Base-by-base conservation (phyloP, 2,329 filamentous ascomycete species). In the Rhynchosporium secalis region DNA sequence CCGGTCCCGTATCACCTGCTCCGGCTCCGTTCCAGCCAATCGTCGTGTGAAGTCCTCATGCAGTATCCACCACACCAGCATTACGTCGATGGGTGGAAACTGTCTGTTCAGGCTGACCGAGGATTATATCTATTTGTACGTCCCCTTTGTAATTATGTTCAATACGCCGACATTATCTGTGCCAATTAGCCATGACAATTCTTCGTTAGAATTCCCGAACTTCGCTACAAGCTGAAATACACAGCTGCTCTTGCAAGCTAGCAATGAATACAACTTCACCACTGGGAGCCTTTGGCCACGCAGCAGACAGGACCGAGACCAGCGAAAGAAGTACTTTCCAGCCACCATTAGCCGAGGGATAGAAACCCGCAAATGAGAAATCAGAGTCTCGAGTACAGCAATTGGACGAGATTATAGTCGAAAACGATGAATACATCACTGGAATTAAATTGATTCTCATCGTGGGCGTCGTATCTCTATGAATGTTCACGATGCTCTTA, bases 401-500 rank as follows among this genome's bases (percentile, higher is more conserved):
- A 0, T 31, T 36, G 8, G 36, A 29, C 9, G 60, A 41, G 38
- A 40, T 10, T 8, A 4, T 57, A 20, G 10, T 20, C 2, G 62
- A 69, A 20, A 64, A 67, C 40, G 60, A 54, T 48, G 65, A 66
- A 28, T 69, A 69, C 56, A 55, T 71, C 13, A 64, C 64, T 4
- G 70, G 69, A 1, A 41, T 65, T 15, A 67, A 69, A 47, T 52
- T 71, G 3, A 59, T 47, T 8, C 31, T 65, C 10, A 62, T 75
- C n/a, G 69, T 78, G 20, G 62, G 64, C 5, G 72, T 73, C 2
- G 69, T 82, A 13, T 79, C 78, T 0, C 64, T 79, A 3, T 76
- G 76, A 7, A 75, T 76, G 13, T 83, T 83, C 62, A 66, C 82
- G 20, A 77, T 81, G 72, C 66, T 83, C 64, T 65, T 85, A 3